Evolutionary conservation across 2,329 filamentous ascomycete genomes (phyloP).

Genomic region (Alternaria sp.): DNA sequence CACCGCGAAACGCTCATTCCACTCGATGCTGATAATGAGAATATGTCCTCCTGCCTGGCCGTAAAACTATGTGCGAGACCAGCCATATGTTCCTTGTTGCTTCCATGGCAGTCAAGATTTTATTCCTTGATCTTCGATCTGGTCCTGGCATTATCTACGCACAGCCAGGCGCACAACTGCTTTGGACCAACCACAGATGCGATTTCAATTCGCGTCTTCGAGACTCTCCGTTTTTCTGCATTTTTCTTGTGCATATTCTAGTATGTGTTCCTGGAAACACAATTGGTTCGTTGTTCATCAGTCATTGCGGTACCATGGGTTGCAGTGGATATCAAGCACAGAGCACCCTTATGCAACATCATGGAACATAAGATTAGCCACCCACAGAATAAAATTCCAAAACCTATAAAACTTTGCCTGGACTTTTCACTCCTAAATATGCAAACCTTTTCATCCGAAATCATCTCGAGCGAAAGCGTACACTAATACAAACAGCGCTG

Average conservation of each 20-base stretch:
- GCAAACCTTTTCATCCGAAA: too few species aligned
- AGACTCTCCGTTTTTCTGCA: fast-evolving
- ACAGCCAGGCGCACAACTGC: neutral
- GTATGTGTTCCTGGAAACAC: neutral
- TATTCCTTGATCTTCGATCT: neutral
- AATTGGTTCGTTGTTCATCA: neutral
- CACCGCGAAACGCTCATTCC: too few species aligned
- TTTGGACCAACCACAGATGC: neutral
- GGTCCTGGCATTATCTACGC: neutral
- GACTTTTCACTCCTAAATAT: too few species aligned
- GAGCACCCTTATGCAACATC: too few species aligned
- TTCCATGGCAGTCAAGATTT: neutral
- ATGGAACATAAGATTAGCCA: too few species aligned
- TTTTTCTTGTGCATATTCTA: neutral
- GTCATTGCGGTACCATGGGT: neutral
- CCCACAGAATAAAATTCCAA: too few species aligned
- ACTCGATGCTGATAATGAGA: too few species aligned
- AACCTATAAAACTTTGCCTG: too few species aligned
- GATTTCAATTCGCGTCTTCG: neutral
- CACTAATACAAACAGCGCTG: too few species aligned
- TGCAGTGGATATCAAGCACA: neutral
- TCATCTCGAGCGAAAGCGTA: too few species aligned
- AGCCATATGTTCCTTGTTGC: neutral
- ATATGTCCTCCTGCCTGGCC: too few species aligned
- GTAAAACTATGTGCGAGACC: neutral